Conservation (phyloP, 2,329 filamentous ascomycete genomes). For the Lasiodiplodia theobromae region DNA sequence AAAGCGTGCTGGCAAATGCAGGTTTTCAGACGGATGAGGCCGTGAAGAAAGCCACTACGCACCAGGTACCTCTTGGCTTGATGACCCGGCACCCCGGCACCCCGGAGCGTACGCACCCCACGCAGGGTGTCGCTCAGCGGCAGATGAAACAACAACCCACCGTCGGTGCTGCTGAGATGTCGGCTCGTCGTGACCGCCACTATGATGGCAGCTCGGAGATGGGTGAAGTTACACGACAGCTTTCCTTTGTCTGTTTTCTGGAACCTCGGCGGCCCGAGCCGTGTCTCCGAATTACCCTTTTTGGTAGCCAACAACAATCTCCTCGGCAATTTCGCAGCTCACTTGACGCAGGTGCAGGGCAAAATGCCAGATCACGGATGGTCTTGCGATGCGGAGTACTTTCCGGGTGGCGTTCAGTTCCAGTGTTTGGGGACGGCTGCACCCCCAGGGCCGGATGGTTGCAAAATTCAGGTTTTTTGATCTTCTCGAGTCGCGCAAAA, state of each 20-base stretch:
- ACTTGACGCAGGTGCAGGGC: conserved; percentile 6
- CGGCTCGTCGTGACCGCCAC: conserved; percentile 14
- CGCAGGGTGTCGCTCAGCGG: conserved; percentile 2
- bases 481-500: conserved; percentile 7
- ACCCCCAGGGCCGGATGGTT: background rate
- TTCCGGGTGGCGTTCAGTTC: conserved; percentile 15
- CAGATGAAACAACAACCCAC: background rate
- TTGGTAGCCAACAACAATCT: conserved; percentile 8
- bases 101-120: background rate
- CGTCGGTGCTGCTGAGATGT: conserved; percentile 7
- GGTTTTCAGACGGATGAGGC: background rate
- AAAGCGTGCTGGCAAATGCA: background rate
- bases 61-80: background rate
- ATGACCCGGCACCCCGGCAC: conserved; percentile 10
- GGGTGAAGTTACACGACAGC: conserved; percentile 6
- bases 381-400: conserved; percentile 2
- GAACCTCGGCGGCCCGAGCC: conserved; percentile 17
- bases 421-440: background rate
- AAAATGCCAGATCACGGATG: background rate
- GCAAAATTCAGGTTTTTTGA: conserved; percentile 22
- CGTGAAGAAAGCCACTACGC: conserved; percentile 10
- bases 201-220: conserved; percentile 21
- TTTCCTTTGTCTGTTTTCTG: conserved; percentile 2
- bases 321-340: background rate
- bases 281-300: conserved; percentile 13